These are phyloP conservation scores for Zarea fungicola DNA, from an alignment of 2,329 filamentous ascomycete species.

Conservation along the genomic window DNA sequence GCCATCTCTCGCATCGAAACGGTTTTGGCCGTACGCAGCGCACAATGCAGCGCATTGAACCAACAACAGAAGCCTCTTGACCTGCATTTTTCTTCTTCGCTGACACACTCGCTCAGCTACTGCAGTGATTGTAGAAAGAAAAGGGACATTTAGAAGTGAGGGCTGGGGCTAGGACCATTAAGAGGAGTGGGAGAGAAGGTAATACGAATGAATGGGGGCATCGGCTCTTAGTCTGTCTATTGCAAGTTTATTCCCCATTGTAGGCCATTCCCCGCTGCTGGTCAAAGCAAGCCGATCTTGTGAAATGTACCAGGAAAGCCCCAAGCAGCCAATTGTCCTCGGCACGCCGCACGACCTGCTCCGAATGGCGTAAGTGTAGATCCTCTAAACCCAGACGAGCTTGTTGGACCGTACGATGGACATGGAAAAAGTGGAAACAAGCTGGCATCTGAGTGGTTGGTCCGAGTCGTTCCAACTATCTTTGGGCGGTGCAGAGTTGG, in stretches of 20 bases:
- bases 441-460: neutral
- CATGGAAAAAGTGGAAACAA: constrained; percentile 1
- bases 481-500: neutral
- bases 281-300: neutral
- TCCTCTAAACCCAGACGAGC: neutral
- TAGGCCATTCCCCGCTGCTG: neutral
- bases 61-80: constrained; percentile 5
- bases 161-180: neutral
- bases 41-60: constrained; percentile 1
- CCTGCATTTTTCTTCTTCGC: constrained; percentile 5
- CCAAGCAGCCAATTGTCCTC: constrained; percentile 5
- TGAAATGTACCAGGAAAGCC: too few relatives aligned
- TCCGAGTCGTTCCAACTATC: constrained; percentile 3
- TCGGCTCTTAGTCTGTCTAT: neutral
- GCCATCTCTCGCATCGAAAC: neutral
- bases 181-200: neutral
- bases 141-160: neutral
- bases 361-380: neutral
- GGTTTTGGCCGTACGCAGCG: constrained; percentile 3
- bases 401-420: constrained; percentile 3
- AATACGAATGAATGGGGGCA: constrained; percentile 1
- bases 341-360: constrained; percentile 7
- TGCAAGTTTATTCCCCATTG: neutral
- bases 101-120: neutral
- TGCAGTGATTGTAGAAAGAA: constrained; percentile 1